phyloP scores from a whole-genome alignment of 75 land plant genomes.

The Pinus albicaulis region DNA sequence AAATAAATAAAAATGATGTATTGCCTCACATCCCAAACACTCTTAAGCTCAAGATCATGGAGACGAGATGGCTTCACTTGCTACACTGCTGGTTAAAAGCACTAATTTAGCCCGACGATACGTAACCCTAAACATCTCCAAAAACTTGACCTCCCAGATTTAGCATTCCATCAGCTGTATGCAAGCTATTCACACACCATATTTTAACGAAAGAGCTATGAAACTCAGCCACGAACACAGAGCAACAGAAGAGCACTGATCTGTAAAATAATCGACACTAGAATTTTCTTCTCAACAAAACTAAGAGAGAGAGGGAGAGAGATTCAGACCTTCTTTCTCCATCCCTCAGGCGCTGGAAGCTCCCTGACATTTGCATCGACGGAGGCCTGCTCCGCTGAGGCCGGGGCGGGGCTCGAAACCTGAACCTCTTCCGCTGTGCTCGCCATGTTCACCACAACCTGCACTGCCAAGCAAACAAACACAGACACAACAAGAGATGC shows the following conservation, averaged over 20 bases:
- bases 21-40: too few relatives aligned
- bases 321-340: neutral
- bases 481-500: neutral
- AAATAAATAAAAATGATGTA: too few relatives aligned
- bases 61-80: too few relatives aligned
- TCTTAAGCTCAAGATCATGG: too few relatives aligned
- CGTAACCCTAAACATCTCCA: neutral
- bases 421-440: slow-evolving; percentile 4
- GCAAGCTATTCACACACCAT: neutral
- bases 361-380: neutral
- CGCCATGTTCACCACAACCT: slow-evolving; percentile 3
- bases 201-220: neutral
- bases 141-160: neutral
- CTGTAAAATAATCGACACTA: too few relatives aligned
- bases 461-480: neutral
- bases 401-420: neutral
- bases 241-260: neutral
- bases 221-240: neutral
- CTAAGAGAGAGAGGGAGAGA: neutral
- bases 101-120: neutral
- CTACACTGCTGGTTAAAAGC: too few relatives aligned
- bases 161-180: neutral
- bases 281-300: neutral
- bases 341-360: slow-evolving; percentile 5
- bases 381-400: neutral